Evolutionary conservation across 257 asterid species (phyloP).

Genomic region (Gentiana straminea): DNA sequence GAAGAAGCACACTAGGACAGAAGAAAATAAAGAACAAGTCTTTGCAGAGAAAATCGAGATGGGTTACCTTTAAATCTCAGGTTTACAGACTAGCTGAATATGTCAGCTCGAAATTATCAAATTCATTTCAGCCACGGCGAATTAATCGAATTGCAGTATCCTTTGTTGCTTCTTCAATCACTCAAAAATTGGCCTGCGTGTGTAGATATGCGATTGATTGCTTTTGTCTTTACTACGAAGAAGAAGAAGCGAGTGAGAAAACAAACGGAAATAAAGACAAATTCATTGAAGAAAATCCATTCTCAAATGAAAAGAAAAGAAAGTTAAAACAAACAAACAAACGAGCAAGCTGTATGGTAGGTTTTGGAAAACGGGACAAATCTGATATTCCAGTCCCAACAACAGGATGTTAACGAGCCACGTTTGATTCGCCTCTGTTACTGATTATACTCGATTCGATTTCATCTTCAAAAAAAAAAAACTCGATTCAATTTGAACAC

Average conservation of each 20-base stretch:
- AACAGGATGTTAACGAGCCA: too few species aligned
- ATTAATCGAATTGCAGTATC: conserved; percentile 4
- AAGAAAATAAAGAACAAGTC: conserved; percentile 7
- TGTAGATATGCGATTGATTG: conserved; percentile 12
- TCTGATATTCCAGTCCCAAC: too few species aligned
- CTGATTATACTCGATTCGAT: too few species aligned
- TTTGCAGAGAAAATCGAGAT: conserved; percentile 5
- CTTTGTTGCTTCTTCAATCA: neutral
- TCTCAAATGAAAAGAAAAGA: too few species aligned
- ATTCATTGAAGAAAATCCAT: too few species aligned
- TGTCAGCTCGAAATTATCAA: neutral
- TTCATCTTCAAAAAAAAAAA: too few species aligned
- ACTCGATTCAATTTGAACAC: too few species aligned
- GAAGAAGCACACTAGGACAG: neutral
- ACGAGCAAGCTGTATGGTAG: too few species aligned
- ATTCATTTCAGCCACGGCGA: neutral
- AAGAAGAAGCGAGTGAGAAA: neutral
- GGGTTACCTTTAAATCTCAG: conserved; percentile 18
- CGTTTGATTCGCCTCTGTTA: too few species aligned
- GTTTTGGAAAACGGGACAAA: too few species aligned
- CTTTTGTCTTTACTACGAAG: conserved; percentile 13
- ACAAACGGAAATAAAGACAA: neutral
- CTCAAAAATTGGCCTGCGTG: conserved; percentile 4
- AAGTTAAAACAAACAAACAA: too few species aligned
- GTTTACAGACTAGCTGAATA: neutral